Conservation (phyloP, 2,329 filamentous ascomycete species). For the Neonectria ditissima region DNA sequence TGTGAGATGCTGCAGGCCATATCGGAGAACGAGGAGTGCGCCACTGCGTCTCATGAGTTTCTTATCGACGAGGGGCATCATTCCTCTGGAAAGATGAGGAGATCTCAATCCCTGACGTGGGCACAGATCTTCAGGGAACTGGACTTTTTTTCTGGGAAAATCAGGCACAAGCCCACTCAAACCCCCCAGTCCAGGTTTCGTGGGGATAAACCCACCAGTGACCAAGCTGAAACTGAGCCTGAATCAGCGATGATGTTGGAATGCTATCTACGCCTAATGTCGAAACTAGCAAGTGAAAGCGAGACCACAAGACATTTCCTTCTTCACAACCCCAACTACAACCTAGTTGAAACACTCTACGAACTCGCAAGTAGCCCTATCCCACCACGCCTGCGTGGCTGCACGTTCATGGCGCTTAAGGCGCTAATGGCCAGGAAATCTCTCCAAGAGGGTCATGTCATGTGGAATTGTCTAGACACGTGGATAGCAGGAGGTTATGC, state of each 20-base stretch:
- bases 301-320: constrained; percentile 79
- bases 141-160: constrained; percentile 82
- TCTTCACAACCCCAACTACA: constrained; percentile 72
- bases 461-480: constrained; percentile 85
- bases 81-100: constrained; percentile 80
- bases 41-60: constrained; percentile 87
- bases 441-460: constrained; percentile 71
- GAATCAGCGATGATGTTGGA: constrained; percentile 98
- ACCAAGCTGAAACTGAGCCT: constrained; percentile 83
- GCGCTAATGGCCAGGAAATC: constrained; percentile 82
- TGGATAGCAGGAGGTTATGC: constrained; percentile 77
- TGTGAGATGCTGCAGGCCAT: constrained; percentile 96
- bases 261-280: constrained; percentile 89
- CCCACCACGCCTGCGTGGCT: constrained; percentile 81
- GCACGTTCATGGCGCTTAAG: constrained; percentile 82
- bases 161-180: constrained; percentile 75
- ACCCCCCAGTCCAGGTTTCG: constrained; percentile 59
- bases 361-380: constrained; percentile 83
- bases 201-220: constrained; percentile 69
- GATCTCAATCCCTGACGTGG: constrained; percentile 90
- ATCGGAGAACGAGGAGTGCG: constrained; percentile 84
- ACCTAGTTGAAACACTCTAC: constrained; percentile 79
- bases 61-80: constrained; percentile 85
- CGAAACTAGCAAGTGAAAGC: constrained; percentile 83
- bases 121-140: constrained; percentile 92